Evolutionary conservation across 805 yeast species (phyloP), one percentile per base, ranked within the genome.

Genomic region (Schwanniomyces pseudopolymorphus): DNA sequence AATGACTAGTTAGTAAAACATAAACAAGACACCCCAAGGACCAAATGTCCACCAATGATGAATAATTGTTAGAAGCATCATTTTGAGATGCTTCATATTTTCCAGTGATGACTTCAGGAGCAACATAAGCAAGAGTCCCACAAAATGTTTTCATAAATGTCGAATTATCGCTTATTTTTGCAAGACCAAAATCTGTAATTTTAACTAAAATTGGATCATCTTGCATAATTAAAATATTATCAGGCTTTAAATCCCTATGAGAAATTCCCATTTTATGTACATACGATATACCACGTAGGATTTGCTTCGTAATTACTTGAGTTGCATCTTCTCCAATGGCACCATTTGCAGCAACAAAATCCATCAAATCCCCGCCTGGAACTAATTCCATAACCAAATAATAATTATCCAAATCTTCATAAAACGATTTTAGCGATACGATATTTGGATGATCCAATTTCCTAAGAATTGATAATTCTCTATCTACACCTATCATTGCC

Each of bases 291-390:
- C 96, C 97, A 49, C 82, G 80, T 35, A 94, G 67, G 1, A 92
- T 84, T 65, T 94, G 99, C 53, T 81, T 80, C 1, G 95, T 79
- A 21, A 94, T 88, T 49, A 88, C 96, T 54, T 87, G 84, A 7
- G 91, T 87, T 3, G 96, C 94, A 40, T 83, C 90, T 64, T 94
- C 99, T 11, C 92, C 92, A 16, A 94, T 87, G 2, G 92, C 81
- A 2, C 97, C 97, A 65, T 88, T 86, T 2, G 90, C 88, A 0
- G 95, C 92, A 2, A 92, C 95, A 67, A 89, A 91, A 69, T 94
- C 99, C 99, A 94, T 94, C 43, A 94, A 72, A 64, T 94, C 99
- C 21, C 99, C 99, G 13, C 97, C 97, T 1, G 95, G 85, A 22
- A 94, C 95, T 57, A 84, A 87, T 60, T 94, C 99, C 97, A 94